These are phyloP conservation scores for Candida berthetii DNA, from an alignment of 805 yeast genomes.

Conservation along the genomic window DNA sequence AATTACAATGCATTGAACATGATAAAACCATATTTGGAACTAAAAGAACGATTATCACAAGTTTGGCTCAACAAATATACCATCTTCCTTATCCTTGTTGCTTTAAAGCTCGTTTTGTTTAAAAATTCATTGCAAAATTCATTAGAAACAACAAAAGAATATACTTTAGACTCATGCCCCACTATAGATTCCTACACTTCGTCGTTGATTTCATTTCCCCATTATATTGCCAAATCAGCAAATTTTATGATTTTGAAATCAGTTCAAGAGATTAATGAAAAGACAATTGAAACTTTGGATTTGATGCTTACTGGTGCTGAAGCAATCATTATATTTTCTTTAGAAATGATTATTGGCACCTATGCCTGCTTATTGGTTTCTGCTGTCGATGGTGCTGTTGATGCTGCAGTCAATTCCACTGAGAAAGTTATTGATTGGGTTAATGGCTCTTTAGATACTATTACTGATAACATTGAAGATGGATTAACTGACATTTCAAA, in stretches of 20 bases:
- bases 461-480: conserved; percentile 57
- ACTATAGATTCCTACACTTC: conserved; percentile 33
- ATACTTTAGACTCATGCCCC: conserved; percentile 39
- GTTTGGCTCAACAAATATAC: conserved; percentile 63
- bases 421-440: conserved; percentile 54
- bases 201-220: conserved; percentile 42
- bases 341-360: conserved; percentile 79
- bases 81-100: conserved; percentile 44
- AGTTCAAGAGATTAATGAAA: conserved; percentile 42
- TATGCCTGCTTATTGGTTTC: conserved; percentile 78
- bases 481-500: conserved; percentile 58
- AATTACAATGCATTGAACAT: too few species aligned
- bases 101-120: conserved; percentile 58
- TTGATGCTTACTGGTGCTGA: conserved; percentile 52
- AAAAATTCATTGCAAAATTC: conserved; percentile 36
- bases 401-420: conserved; percentile 68
- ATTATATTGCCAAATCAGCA: conserved; percentile 47
- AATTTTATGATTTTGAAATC: conserved; percentile 43
- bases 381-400: conserved; percentile 65
- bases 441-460: conserved; percentile 47
- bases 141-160: conserved; percentile 30
- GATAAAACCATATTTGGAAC: conserved; percentile 32
- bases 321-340: conserved; percentile 50
- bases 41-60: conserved; percentile 54
- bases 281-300: conserved; percentile 35